Conservation (phyloP, 1,139 yeast genomes). For the Scheffersomyces stambukii region DNA sequence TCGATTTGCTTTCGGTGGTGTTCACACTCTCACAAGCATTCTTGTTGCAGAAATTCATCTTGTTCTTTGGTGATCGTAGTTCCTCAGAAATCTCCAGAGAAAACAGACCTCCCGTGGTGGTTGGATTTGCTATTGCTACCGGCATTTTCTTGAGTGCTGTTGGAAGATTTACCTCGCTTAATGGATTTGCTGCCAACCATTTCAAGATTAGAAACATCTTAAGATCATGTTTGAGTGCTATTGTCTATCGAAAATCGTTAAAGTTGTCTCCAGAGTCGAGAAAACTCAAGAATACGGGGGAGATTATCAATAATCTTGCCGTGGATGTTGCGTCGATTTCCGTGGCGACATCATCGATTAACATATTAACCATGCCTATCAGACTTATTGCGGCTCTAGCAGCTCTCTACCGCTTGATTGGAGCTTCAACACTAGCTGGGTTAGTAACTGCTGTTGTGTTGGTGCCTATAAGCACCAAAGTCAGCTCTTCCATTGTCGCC, state of each 20-base stretch:
- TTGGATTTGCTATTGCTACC: constrained; percentile 26
- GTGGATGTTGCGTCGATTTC: constrained; percentile 29
- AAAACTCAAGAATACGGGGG: constrained; percentile 33
- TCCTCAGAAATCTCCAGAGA: constrained; percentile 8
- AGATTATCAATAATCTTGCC: constrained; percentile 33
- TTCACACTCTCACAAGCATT: constrained; percentile 23
- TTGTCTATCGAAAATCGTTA: constrained; percentile 29
- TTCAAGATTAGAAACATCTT: constrained; percentile 14
- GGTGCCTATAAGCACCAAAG: constrained; percentile 28
- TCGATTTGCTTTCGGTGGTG: constrained; percentile 17
- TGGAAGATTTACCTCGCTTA: constrained; percentile 20
- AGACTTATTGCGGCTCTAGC: constrained; percentile 21
- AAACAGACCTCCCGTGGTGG: constrained; percentile 17
- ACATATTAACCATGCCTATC: constrained; percentile 24
- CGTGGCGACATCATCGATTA: constrained; percentile 20
- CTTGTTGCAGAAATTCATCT: constrained; percentile 25
- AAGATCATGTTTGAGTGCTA: constrained; percentile 21
- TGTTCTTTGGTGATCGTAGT: constrained; percentile 17
- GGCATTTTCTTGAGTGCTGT: constrained; percentile 21
- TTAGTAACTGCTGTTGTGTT: constrained; percentile 25
- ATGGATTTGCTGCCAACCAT: constrained; percentile 18
- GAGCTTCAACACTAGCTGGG: constrained; percentile 32
- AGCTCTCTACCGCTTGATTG: constrained; percentile 27
- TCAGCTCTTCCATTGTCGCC: constrained; percentile 22
- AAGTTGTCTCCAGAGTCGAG: constrained; percentile 33